A percentile compares a stretch with the other conserved stretches of the same genome.
phyloP scores from a whole-genome alignment of 371 early-diverging fungal genomes.

The Mortierella sp. region DNA sequence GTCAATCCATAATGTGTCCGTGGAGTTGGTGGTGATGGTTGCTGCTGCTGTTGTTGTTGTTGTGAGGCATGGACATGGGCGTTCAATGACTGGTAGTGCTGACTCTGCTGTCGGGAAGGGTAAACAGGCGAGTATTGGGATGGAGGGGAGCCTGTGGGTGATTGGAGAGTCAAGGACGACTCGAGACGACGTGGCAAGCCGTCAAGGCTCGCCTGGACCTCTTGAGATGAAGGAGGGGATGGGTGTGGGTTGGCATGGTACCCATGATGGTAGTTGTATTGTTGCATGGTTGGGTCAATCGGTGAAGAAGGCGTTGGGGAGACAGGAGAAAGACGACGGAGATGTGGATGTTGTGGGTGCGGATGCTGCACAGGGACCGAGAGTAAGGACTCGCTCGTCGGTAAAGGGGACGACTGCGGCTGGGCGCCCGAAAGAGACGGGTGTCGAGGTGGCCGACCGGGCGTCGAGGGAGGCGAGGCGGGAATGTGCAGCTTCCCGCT shows the following conservation, averaged over 20 bases:
- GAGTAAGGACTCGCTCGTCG: neutral
- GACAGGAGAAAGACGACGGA: neutral
- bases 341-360: constrained; percentile 2
- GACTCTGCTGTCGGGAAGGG: constrained; percentile 42
- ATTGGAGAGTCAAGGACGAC: no score
- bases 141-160: neutral
- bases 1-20: constrained; percentile 17
- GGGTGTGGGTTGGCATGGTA: neutral
- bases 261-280: neutral
- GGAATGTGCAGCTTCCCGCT: constrained; percentile 22
- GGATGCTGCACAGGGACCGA: constrained; percentile 9
- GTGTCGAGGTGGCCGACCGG: constrained; percentile 18
- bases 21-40: no score
- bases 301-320: neutral
- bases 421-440: no score
- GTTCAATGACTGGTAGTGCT: constrained; percentile 32
- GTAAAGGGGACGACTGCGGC: no score
- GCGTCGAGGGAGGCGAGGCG: constrained; percentile 7
- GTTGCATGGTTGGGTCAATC: neutral
- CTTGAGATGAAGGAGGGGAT: neutral
- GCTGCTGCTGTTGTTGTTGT: constrained; percentile 15
- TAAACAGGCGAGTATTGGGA: neutral
- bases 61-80: constrained; percentile 16
- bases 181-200: constrained; percentile 18
- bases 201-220: neutral